Conservation (phyloP, 2,329 filamentous ascomycete species). For the Epichloe elymi region DNA sequence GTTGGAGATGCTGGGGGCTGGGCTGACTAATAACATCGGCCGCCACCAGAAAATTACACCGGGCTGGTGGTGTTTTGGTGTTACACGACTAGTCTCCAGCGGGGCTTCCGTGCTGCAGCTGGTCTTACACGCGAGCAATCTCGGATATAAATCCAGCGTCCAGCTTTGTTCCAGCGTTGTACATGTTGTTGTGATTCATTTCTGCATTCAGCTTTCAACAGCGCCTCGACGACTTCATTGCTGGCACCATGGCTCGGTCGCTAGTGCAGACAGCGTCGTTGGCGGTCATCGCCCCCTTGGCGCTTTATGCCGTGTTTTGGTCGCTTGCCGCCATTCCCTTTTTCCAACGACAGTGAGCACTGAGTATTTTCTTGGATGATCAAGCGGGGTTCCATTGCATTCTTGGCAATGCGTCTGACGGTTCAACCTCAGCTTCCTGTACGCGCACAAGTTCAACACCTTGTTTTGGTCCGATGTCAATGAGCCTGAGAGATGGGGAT, state of each 20-base stretch:
- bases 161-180: no score
- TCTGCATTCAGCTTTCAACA: no score
- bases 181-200: no score
- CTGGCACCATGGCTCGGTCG: slow-evolving; percentile 10
- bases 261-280: slow-evolving; percentile 17
- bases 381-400: background rate
- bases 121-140: background rate
- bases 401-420: background rate
- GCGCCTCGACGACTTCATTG: background rate
- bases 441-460: slow-evolving; percentile 68
- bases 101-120: no score
- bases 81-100: background rate
- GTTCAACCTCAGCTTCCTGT: slow-evolving; percentile 50
- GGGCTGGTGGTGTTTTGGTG: background rate
- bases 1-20: background rate
- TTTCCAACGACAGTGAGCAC: slow-evolving; percentile 68
- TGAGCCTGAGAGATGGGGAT: slow-evolving; percentile 71
- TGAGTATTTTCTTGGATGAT: background rate
- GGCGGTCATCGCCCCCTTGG: slow-evolving; percentile 40
- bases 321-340: slow-evolving; percentile 51
- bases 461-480: slow-evolving; percentile 60
- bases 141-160: background rate
- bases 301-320: slow-evolving; percentile 55
- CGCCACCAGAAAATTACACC: background rate
- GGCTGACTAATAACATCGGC: background rate